Base-by-base conservation (phyloP, 1,284 basidiomycete species). In the Cryptococcus sp. region DNA sequence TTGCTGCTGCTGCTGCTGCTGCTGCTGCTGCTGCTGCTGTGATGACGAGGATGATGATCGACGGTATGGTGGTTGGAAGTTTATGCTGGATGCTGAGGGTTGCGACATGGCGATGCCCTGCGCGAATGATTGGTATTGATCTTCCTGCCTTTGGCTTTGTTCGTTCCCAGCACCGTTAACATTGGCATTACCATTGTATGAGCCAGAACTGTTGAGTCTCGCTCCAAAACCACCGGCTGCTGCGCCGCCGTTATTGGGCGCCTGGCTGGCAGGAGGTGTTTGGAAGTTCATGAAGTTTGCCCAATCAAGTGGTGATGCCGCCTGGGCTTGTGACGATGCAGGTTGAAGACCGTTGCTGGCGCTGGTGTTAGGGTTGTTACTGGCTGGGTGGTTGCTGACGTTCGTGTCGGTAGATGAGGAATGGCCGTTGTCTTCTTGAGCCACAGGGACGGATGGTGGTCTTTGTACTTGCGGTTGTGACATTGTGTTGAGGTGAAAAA, bases 231-330 rank as follows among this genome's bases (percentile, higher is more conserved):
- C 50, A 39, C 39, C n/a, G 7, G 49, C 20, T 20, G 30, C 35
- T 30, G 47, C 48, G 30, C 47, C 45, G 15, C 51, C 45, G 16
- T 56, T 41, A 20, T 55, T 20, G 13, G 42, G 19, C 46, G 51
- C 39, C 19, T 30, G 40, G 25, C 52, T 45, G 15, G 65, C 67
- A 5, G 66, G 69, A 8, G 74, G 70, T 3, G 74, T 71, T 13
- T 68, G 66, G 48, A 74, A 73, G 22, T 70, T 70, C 53, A 76
- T 66, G 50, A 66, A 76, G 45, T 64, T 69, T 8, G 68, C 57
- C 65, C 73, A 67, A 55, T 76, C 74, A 13, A 76, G 58, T 8
- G 73, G 72, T 23, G 67, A 69, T 40, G 61, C 53, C 13, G 56
- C 48, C 8, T 20, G 35, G 38, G 50, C 52, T 30, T 62, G 56